Evolutionary conservation across 805 yeast genomes (phyloP).

Genomic region (Kodamaea hsintzibuensis): DNA sequence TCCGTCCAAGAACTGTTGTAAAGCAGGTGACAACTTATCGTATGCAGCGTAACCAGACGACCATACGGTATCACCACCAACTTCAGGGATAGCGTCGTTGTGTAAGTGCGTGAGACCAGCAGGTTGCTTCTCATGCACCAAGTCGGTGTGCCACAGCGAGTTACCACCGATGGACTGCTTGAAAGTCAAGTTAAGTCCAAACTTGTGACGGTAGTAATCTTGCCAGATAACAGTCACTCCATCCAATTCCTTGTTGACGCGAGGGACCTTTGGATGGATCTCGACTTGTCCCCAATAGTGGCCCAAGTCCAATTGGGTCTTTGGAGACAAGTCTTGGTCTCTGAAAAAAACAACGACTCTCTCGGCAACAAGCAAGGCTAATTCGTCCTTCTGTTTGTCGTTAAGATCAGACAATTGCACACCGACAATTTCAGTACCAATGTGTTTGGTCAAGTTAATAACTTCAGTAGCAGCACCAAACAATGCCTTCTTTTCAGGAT

Average conservation of each 20-base stretch:
- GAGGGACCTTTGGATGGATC: slow-evolving; percentile 21
- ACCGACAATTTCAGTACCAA: slow-evolving; percentile 33
- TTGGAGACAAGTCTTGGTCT: slow-evolving; percentile 31
- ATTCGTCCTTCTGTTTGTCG: slow-evolving; percentile 30
- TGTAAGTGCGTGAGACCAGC: slow-evolving; percentile 41
- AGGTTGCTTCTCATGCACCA: slow-evolving; percentile 37
- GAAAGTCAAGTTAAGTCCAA: slow-evolving; percentile 29
- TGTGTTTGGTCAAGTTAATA: slow-evolving; percentile 28
- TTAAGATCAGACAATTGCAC: slow-evolving; percentile 28
- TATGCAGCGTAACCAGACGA: slow-evolving; percentile 57
- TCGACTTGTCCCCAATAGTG: slow-evolving; percentile 32
- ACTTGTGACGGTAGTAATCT: slow-evolving; percentile 25
- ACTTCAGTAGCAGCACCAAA: slow-evolving; percentile 35
- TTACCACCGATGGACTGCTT: slow-evolving; percentile 26
- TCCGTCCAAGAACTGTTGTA: slow-evolving; percentile 53
- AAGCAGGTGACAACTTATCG: slow-evolving; percentile 53
- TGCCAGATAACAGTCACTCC: slow-evolving; percentile 36
- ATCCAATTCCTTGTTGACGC: slow-evolving; percentile 11
- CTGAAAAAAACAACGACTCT: slow-evolving; percentile 31
- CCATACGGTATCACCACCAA: slow-evolving; percentile 60
- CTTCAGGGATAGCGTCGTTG: slow-evolving; percentile 33
- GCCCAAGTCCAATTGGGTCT: slow-evolving; percentile 30
- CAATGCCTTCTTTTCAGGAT: slow-evolving; percentile 31
- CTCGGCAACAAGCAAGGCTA: slow-evolving; percentile 31
- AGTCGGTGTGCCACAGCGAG: slow-evolving; percentile 38